These are phyloP conservation scores for Patellifolia procumbens DNA, from an alignment of 179 eudicot genomes.

Conservation along the genomic window DNA sequence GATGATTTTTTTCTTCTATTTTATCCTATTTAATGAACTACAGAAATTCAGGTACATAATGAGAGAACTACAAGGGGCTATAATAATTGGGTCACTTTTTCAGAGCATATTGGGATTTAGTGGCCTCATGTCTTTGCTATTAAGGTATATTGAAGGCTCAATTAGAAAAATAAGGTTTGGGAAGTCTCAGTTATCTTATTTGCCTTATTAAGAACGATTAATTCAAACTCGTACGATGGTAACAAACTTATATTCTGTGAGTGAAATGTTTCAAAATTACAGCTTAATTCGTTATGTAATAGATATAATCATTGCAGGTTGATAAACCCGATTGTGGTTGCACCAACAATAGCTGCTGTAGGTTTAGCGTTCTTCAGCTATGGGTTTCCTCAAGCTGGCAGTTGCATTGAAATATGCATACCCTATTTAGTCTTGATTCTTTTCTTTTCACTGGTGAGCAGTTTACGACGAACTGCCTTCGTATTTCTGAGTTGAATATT, in stretches of 20 bases:
- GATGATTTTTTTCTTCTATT: conserved; percentile 12
- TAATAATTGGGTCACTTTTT: conserved; percentile 77
- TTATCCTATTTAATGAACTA: conserved; percentile 26
- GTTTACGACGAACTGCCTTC: background rate
- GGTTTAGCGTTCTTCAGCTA: conserved; percentile 94
- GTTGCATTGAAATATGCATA: conserved; percentile 78
- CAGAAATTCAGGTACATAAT: conserved; percentile 96
- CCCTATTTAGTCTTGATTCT: conserved; percentile 73
- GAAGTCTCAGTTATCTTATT: background rate
- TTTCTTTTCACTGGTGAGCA: conserved; percentile 78
- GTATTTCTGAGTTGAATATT: background rate
- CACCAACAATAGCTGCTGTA: conserved; percentile 82
- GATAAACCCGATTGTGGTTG: conserved; percentile 91
- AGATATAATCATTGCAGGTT: conserved; percentile 45
- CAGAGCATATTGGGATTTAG: conserved; percentile 89
- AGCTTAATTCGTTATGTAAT: background rate
- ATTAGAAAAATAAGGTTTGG: background rate
- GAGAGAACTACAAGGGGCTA: conserved; percentile 97
- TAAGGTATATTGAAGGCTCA: conserved; percentile 48
- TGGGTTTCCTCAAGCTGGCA: conserved; percentile 98
- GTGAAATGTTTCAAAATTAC: background rate
- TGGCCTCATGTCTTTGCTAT: conserved; percentile 75
- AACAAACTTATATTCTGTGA: background rate
- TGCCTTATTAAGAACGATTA: background rate
- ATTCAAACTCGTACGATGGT: background rate